Evolutionary conservation across 1,284 basidiomycete genomes (phyloP).

Genomic region (Kalmanozyma brasiliensis): DNA sequence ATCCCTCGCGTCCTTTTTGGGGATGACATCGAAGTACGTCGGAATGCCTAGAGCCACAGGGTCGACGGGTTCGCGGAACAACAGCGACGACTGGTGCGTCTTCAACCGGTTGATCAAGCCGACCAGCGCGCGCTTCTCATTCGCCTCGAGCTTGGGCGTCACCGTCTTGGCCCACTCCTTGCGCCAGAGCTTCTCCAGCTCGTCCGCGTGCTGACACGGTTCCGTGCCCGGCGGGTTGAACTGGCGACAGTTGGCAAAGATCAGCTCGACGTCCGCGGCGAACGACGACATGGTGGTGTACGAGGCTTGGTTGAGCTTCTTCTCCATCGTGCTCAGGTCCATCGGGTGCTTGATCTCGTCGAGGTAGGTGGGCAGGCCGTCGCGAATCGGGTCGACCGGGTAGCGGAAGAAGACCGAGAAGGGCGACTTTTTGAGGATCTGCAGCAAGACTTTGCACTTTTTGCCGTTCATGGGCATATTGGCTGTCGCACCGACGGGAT

Average conservation of each 20-base stretch:
- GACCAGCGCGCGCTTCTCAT: constrained; percentile 83
- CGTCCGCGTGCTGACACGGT: constrained; percentile 76
- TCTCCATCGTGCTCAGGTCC: constrained; percentile 87
- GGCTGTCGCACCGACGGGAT: constrained; percentile 48
- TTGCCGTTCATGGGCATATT: constrained; percentile 63
- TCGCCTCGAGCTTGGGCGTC: constrained; percentile 79
- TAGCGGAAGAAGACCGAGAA: constrained; percentile 81
- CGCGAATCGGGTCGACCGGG: constrained; percentile 82
- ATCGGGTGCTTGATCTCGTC: constrained; percentile 91
- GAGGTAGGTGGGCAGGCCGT: constrained; percentile 87
- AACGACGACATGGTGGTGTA: constrained; percentile 72
- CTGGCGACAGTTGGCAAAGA: constrained; percentile 82
- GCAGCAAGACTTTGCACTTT: constrained; percentile 81
- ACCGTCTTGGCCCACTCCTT: constrained; percentile 84
- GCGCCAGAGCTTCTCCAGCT: constrained; percentile 82
- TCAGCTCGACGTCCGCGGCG: constrained; percentile 81
- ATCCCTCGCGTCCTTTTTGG: constrained; percentile 86
- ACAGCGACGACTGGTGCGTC: constrained; percentile 36
- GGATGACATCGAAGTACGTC: constrained; percentile 83
- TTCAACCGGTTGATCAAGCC: constrained; percentile 75
- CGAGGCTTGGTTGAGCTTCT: constrained; percentile 70
- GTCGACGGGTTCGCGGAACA: constrained; percentile 76
- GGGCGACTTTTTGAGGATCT: constrained; percentile 75
- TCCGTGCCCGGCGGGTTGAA: constrained; percentile 73
- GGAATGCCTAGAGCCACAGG: constrained; percentile 78